Conservation (phyloP, 192 early-diverging fungal species). For the Martensiomyces pterosporus region DNA sequence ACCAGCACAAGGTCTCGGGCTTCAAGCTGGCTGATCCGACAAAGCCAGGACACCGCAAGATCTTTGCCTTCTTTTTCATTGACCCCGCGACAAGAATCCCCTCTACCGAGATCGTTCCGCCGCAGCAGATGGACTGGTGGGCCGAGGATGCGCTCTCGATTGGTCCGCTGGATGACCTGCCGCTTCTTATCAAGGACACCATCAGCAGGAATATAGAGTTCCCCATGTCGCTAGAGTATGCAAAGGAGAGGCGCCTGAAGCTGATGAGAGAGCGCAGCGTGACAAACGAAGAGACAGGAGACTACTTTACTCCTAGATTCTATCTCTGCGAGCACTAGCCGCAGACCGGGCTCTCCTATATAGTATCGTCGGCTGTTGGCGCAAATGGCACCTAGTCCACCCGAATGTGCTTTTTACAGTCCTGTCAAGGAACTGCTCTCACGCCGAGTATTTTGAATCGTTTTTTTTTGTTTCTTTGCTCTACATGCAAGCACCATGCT, state of each 20-base stretch:
- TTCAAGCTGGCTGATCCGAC: slow-evolving; percentile 59
- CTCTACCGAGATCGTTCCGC: slow-evolving; percentile 59
- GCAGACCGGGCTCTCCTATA: no score
- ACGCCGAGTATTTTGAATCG: no score
- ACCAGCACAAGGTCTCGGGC: slow-evolving; percentile 63
- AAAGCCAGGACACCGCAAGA: slow-evolving; percentile 62
- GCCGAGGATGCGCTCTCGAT: neutral
- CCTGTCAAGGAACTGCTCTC: no score
- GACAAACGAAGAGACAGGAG: slow-evolving; percentile 1
- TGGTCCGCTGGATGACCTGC: slow-evolving; percentile 11
- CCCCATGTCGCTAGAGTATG: slow-evolving; percentile 42
- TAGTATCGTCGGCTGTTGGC: no score
- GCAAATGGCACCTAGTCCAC: no score
- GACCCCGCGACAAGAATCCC: slow-evolving; percentile 54
- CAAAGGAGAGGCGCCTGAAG: slow-evolving; percentile 38
- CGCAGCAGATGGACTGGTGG: slow-evolving; percentile 59
- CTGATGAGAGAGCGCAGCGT: slow-evolving; percentile 49
- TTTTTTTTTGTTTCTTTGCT: no score
- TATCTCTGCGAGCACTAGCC: slow-evolving; percentile 28
- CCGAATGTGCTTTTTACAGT: no score
- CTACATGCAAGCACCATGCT: no score
- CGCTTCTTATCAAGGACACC: slow-evolving; percentile 11
- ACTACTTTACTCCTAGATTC: slow-evolving; percentile 15
- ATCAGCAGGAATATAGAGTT: slow-evolving; percentile 20
- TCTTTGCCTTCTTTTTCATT: slow-evolving; percentile 68